Evolutionary conservation across 169 alveolate genomes (phyloP).

Genomic region (Plasmodium gaboni): DNA sequence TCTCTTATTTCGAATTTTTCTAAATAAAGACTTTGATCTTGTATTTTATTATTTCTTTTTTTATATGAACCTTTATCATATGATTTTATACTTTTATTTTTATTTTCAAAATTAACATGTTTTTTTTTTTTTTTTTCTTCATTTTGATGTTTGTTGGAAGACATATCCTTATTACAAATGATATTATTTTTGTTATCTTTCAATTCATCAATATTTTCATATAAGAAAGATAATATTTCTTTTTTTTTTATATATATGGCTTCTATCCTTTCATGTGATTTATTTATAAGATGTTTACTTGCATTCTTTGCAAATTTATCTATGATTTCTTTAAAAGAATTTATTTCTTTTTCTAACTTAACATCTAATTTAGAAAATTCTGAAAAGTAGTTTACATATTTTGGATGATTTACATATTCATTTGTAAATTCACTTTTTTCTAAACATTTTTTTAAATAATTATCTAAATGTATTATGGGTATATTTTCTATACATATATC

Average conservation of each 20-base stretch:
- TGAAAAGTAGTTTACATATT: constrained; percentile 34
- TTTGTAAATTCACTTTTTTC: constrained; percentile 38
- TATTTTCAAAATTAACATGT: background rate
- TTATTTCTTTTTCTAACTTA: constrained; percentile 47
- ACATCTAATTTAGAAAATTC: constrained; percentile 25
- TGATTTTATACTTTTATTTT: no score
- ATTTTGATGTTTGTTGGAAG: background rate
- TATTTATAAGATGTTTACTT: constrained; percentile 21
- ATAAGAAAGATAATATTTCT: constrained; percentile 14
- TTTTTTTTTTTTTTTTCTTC: constrained; percentile 2
- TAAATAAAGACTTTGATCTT: constrained; percentile 12
- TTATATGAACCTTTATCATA: background rate
- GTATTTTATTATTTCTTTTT: background rate
- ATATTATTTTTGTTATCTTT: constrained; percentile 5
- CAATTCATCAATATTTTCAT: constrained; percentile 61
- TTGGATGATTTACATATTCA: constrained; percentile 24
- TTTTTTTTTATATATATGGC: constrained; percentile 50
- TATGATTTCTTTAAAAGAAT: constrained; percentile 25
- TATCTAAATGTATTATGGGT: constrained; percentile 49
- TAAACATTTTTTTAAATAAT: constrained; percentile 49
- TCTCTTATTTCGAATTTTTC: constrained; percentile 77
- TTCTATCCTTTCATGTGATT: constrained; percentile 66
- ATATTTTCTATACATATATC: constrained; percentile 14
- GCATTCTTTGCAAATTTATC: constrained; percentile 72
- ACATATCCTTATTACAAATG: constrained; percentile 3